Evolutionary conservation across 345 rosid species (phyloP).

Genomic region (Bruguiera parviflora): DNA sequence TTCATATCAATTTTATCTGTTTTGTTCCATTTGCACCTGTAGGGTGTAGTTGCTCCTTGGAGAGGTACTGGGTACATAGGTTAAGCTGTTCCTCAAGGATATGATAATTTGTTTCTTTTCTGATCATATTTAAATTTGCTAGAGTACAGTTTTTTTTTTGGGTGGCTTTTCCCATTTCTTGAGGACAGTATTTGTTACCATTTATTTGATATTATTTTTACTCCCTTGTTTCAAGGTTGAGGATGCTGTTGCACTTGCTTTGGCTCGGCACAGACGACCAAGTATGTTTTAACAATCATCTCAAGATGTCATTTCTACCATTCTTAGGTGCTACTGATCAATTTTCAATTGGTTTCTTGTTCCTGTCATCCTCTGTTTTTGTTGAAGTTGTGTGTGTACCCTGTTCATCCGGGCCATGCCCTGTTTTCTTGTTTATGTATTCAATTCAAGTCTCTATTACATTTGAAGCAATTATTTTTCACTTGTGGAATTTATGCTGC

Average conservation of each 20-base stretch:
- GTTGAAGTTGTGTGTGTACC: not conserved
- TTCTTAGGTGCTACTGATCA: not conserved
- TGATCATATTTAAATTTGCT: not conserved
- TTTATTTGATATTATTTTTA: not conserved
- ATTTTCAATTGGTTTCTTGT: not conserved
- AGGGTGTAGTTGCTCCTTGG: too few species aligned
- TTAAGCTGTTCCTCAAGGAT: too few species aligned
- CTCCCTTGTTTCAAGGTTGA: slow-evolving; percentile 56
- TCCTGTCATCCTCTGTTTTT: not conserved
- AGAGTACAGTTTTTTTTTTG: not conserved
- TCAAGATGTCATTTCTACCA: slow-evolving; percentile 35
- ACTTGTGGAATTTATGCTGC: not conserved
- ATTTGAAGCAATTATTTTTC: not conserved
- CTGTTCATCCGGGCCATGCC: not conserved
- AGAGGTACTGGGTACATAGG: too few species aligned
- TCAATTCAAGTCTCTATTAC: not conserved
- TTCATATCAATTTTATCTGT: too few species aligned
- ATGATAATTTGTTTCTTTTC: too few species aligned
- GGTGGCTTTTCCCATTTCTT: not conserved
- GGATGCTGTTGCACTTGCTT: slow-evolving; percentile 78
- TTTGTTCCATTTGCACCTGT: too few species aligned
- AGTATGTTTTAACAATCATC: slow-evolving; percentile 47
- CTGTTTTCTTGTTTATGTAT: not conserved
- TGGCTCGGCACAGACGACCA: slow-evolving; percentile 57
- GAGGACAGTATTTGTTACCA: not conserved